Evolutionary conservation across 495 filamentous ascomycete species (phyloP), one percentile per base, ranked within the genome.

Genomic region (Talaromyces wortmannii): DNA sequence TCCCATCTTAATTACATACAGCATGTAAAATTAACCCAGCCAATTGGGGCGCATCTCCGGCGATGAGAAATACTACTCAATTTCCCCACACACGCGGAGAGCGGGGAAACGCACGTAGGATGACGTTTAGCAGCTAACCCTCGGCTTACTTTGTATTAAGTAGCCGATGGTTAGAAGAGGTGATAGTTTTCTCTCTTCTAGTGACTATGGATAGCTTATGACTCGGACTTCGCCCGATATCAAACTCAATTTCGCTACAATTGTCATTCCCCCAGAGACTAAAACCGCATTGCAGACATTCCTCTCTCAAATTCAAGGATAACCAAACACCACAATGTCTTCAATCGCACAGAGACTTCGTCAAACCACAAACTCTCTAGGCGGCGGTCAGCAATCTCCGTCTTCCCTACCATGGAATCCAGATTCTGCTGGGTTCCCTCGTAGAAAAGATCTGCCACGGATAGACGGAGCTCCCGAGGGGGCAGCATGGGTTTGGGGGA

Each of bases 401-500:
- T 40, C 36, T 10, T 40, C 36, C 13, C 53, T 83, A 15, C 80
- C 81, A 23, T 84, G 75, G 73, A 71, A 85, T 60, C 81, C 82
- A 2, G 65, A 80, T 58, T 72, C 57, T 44, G 69, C 71, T 17
- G 69, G 63, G 43, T 84, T 85, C 55, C 81, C 81, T 4, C 65
- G 61, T 5, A 67, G 77, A 31, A 78, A 77, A 52, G 76, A 83
- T 53, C 69, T 84, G 10, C 79, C 79, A 15, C 57, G 59, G 45
- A 67, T 80, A 31, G 53, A 68, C 3, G 66, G 67, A 53, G 71
- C 73, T 3, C 74, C 77, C 8, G 57, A 70, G 57, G 68, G 68
- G 52, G 79, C 81, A 12, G 83, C 82, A 31, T 87, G 83, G 83
- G 78, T 85, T 30, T 86, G 83, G 83, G 83, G 83, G 5, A 67